Conservation (phyloP, 495 filamentous ascomycete genomes). For the Aspergillus cavernicola region DNA sequence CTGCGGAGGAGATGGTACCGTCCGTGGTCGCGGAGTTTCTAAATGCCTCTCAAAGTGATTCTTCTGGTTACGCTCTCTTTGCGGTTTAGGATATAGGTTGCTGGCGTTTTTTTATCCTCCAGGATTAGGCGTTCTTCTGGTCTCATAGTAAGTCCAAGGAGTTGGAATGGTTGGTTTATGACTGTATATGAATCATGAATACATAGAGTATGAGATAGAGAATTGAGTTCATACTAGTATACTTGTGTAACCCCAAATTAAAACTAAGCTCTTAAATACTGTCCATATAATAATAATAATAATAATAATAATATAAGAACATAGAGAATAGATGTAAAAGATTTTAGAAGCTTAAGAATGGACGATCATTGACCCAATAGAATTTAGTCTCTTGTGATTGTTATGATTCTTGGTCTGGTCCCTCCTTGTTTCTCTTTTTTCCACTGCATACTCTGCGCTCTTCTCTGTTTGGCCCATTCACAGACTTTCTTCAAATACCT, state of each 20-base stretch:
- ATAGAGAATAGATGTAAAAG: too few relatives aligned
- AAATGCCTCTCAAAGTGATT: constrained; percentile 2
- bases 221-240: too few relatives aligned
- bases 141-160: background rate
- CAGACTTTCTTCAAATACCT: background rate
- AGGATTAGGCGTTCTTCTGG: background rate
- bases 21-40: constrained; percentile 24
- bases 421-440: constrained; percentile 17
- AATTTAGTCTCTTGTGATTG: background rate
- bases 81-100: background rate
- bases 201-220: background rate
- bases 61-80: constrained; percentile 4
- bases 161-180: background rate
- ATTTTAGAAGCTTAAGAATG: too few relatives aligned
- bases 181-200: background rate
- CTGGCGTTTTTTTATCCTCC: background rate
- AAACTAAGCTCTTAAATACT: too few relatives aligned
- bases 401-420: constrained; percentile 3
- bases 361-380: constrained; percentile 14
- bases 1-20: constrained; percentile 37
- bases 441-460: constrained; percentile 4
- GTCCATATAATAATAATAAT: too few relatives aligned
- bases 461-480: constrained; percentile 1
- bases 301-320: too few relatives aligned
- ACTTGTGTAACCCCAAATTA: too few relatives aligned